Evolutionary conservation across 2,329 filamentous ascomycete genomes (phyloP).

Genomic region (Scleromitrula shiraiana): DNA sequence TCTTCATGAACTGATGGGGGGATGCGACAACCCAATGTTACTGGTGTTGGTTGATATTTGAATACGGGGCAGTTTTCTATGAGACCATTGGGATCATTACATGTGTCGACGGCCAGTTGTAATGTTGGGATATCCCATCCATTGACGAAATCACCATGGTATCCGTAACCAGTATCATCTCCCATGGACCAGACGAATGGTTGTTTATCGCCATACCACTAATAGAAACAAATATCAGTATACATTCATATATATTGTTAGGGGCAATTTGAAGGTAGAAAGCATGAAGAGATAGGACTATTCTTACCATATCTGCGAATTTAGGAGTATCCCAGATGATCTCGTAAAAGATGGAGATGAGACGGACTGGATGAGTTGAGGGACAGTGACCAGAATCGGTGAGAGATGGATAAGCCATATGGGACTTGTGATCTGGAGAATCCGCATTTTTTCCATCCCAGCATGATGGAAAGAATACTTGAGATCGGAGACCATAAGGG

Average conservation of each 20-base stretch:
- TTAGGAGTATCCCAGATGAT: slow-evolving; percentile 45
- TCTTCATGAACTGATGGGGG: slow-evolving; percentile 37
- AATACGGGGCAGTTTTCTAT: slow-evolving; percentile 38
- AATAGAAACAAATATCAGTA: neutral
- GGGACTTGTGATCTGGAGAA: slow-evolving; percentile 45
- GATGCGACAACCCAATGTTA: slow-evolving; percentile 44
- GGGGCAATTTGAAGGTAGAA: neutral
- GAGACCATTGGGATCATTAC: slow-evolving; percentile 36
- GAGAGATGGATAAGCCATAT: slow-evolving; percentile 44
- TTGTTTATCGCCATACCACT: slow-evolving; percentile 36
- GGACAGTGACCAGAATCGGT: slow-evolving; percentile 44
- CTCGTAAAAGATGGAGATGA: slow-evolving; percentile 53
- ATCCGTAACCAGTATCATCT: slow-evolving; percentile 44
- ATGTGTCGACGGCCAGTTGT: slow-evolving; percentile 42
- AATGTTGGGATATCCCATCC: slow-evolving; percentile 45
- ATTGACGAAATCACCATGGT: slow-evolving; percentile 52
- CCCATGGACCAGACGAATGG: slow-evolving; percentile 46
- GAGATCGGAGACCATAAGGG: slow-evolving; percentile 41
- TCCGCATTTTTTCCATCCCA: slow-evolving; percentile 54
- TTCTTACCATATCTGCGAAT: slow-evolving; percentile 36
- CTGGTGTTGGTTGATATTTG: slow-evolving; percentile 44
- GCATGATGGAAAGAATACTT: slow-evolving; percentile 53
- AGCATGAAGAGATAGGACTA: neutral
- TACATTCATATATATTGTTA: too few relatives aligned
- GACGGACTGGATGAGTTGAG: slow-evolving; percentile 41